phyloP scores from a whole-genome alignment of 305 asterid species.

The Fraxinus baroniana region DNA sequence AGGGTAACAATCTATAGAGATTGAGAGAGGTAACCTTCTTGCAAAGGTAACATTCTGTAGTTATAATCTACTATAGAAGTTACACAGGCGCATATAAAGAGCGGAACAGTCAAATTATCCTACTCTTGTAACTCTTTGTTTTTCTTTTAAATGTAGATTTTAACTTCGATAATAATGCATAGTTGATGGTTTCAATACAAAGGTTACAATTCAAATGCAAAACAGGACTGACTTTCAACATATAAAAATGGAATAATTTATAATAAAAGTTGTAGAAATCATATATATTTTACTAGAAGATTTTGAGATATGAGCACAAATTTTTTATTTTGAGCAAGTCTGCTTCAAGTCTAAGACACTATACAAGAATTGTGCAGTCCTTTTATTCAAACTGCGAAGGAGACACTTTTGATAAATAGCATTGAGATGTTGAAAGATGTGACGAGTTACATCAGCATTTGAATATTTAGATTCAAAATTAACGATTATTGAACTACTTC shows the following conservation, averaged over 20 bases:
- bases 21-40: background rate
- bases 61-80: background rate
- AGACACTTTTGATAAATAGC: background rate
- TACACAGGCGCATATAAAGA: background rate
- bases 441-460: background rate
- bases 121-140: background rate
- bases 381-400: background rate
- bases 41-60: background rate
- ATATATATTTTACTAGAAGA: background rate
- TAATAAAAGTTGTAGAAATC: background rate
- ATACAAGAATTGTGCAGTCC: background rate
- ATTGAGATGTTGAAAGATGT: background rate
- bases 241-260: background rate
- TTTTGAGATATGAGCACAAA: background rate
- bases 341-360: background rate
- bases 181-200: background rate
- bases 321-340: background rate
- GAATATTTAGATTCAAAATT: background rate
- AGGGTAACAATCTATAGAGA: background rate
- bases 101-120: no score
- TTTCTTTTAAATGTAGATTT: no score
- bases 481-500: background rate
- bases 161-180: background rate
- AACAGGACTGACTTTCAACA: background rate
- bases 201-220: background rate